These are phyloP conservation scores for Ampelocalamus luodianensis DNA, from an alignment of 176 grass and related monocot genomes.

Conservation along the genomic window DNA sequence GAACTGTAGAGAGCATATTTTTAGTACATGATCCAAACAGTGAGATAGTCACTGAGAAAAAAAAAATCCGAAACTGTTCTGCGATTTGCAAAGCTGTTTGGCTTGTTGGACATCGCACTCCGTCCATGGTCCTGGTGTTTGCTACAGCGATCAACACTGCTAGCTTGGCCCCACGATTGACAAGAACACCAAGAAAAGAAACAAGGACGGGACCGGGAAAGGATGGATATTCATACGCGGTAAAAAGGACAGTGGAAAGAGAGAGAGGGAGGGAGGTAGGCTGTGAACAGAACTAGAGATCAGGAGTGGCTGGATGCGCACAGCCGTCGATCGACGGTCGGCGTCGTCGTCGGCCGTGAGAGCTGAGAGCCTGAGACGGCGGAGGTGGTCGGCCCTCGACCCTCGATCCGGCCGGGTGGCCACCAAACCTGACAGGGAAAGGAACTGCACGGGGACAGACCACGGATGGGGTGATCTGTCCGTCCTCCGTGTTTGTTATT, in stretches of 20 bases:
- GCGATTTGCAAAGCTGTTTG: not conserved
- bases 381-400: not conserved
- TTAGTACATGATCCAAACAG: not conserved
- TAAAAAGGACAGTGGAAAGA: not conserved
- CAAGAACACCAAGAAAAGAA: not conserved
- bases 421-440: constrained; percentile 8
- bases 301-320: not conserved
- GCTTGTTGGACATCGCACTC: not conserved
- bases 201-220: not conserved
- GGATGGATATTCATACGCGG: not conserved
- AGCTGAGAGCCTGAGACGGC: too few relatives aligned
- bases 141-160: not conserved
- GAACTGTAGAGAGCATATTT: not conserved
- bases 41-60: not conserved
- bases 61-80: not conserved
- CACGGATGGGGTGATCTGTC: constrained; percentile 2
- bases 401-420: not conserved
- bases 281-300: not conserved
- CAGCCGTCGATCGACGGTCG: not conserved
- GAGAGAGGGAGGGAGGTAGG: too few relatives aligned
- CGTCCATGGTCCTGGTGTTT: not conserved
- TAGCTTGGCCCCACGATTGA: not conserved
- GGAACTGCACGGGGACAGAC: not conserved
- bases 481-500: not conserved
- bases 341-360: not conserved